Conservation (phyloP, 2,329 filamentous ascomycete genomes). For the Penicillium palitans region DNA sequence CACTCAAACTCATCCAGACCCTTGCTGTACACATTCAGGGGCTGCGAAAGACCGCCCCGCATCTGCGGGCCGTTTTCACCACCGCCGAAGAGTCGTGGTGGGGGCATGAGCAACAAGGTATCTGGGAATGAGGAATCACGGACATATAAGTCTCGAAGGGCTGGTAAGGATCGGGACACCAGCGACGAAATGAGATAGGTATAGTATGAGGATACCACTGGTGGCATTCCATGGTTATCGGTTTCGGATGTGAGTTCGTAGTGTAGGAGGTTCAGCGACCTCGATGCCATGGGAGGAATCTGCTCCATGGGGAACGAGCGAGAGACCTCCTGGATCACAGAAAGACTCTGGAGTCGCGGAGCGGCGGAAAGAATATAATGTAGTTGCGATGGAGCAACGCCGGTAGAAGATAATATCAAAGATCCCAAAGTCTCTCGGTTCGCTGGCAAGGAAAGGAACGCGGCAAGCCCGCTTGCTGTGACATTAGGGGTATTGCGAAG, state of each 20-base stretch:
- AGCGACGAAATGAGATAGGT: conserved; percentile 82
- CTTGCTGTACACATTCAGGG: conserved; percentile 65
- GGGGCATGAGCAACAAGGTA: conserved; percentile 70
- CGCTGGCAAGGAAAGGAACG: conserved; percentile 64
- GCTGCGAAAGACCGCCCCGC: conserved; percentile 50
- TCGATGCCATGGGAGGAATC: conserved; percentile 66
- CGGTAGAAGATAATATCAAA: conserved; percentile 71
- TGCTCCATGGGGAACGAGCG: conserved; percentile 57
- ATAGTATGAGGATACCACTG: conserved; percentile 67
- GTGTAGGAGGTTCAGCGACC: conserved; percentile 69
- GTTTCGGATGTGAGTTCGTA: conserved; percentile 71
- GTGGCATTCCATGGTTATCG: conserved; percentile 58
- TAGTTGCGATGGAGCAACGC: conserved; percentile 53
- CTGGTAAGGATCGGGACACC: conserved; percentile 71
- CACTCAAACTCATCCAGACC: conserved; percentile 67
- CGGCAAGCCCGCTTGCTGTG: conserved; percentile 68
- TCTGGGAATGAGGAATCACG: conserved; percentile 82
- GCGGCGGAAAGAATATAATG: conserved; percentile 46
- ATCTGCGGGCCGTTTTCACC: conserved; percentile 31
- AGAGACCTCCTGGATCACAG: conserved; percentile 57
- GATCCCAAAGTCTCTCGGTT: conserved; percentile 63
- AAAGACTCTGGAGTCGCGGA: conserved; percentile 48
- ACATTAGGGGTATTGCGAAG: conserved; percentile 71
- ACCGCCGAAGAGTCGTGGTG: conserved; percentile 54
- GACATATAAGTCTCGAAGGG: conserved; percentile 76